Evolutionary conservation across 1,139 yeast species (phyloP).

Genomic region (Saccharomycopsis phalli): DNA sequence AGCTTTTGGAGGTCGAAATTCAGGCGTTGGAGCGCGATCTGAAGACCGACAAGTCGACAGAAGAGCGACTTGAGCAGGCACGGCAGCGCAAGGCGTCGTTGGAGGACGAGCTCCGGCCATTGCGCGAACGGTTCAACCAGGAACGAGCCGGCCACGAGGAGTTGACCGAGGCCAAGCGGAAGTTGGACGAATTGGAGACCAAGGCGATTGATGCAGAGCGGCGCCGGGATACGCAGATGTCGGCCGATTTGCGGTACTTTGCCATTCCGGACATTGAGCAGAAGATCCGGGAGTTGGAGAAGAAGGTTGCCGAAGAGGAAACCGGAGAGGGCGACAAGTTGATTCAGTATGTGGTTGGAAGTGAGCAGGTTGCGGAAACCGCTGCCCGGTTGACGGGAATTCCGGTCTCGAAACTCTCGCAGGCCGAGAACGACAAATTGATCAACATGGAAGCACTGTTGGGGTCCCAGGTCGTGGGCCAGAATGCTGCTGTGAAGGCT

Average conservation of each 20-base stretch:
- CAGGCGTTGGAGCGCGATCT: slow-evolving; percentile 95
- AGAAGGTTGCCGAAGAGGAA: slow-evolving; percentile 66
- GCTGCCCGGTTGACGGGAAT: slow-evolving; percentile 97
- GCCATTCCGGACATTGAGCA: slow-evolving; percentile 89
- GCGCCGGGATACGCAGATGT: slow-evolving; percentile 87
- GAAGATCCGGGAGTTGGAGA: slow-evolving; percentile 68
- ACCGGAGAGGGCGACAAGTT: slow-evolving; percentile 56
- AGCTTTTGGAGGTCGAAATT: slow-evolving; percentile 87
- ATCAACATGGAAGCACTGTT: slow-evolving; percentile 90
- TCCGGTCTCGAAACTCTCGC: slow-evolving; percentile 94
- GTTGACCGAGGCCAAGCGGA: slow-evolving; percentile 79
- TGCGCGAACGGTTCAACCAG: slow-evolving; percentile 75
- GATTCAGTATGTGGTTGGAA: slow-evolving; percentile 81
- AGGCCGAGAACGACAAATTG: slow-evolving; percentile 88
- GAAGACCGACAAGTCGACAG: slow-evolving; percentile 78
- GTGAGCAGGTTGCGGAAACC: slow-evolving; percentile 92
- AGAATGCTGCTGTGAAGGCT: slow-evolving; percentile 90
- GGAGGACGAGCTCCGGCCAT: slow-evolving; percentile 78
- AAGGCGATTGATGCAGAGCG: slow-evolving; percentile 97
- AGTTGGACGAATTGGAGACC: slow-evolving; percentile 82
- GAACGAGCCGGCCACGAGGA: slow-evolving; percentile 92
- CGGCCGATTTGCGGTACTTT: slow-evolving; percentile 92
- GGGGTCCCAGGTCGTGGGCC: slow-evolving; percentile 84
- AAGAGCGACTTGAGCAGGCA: slow-evolving; percentile 77
- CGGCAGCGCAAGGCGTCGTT: slow-evolving; percentile 71